A percentile compares a stretch with the other conserved stretches of the same genome.
phyloP scores from a whole-genome alignment of 257 asterid species.

The Solanum tarijense region DNA sequence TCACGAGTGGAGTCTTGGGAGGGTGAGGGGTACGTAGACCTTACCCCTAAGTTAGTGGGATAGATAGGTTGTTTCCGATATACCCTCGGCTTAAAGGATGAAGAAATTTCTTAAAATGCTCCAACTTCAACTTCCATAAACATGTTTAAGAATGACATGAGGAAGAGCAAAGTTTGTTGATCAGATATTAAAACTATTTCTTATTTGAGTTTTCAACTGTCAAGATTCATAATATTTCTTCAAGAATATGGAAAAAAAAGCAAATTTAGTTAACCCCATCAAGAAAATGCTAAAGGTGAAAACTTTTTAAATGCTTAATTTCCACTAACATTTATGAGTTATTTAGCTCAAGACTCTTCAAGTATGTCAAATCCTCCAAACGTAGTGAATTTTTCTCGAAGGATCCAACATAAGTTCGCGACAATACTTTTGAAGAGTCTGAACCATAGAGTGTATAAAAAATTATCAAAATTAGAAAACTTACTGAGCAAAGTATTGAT shows the following conservation, averaged over 20 bases:
- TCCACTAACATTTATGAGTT: neutral
- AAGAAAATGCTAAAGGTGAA: neutral
- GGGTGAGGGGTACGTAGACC: neutral
- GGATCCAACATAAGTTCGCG: neutral
- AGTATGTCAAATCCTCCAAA: neutral
- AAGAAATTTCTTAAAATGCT: neutral
- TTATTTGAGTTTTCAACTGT: neutral
- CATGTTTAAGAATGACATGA: neutral
- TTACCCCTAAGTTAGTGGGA: neutral
- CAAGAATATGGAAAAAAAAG: neutral
- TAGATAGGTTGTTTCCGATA: neutral
- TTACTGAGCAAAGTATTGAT: slow-evolving; percentile 79
- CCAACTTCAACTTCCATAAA: neutral
- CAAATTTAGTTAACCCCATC: neutral
- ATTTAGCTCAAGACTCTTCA: neutral
- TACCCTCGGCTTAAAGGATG: neutral
- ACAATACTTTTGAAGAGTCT: neutral
- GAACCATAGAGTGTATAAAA: neutral
- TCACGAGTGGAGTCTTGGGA: neutral
- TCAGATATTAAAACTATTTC: neutral
- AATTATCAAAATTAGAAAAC: slow-evolving; percentile 9
- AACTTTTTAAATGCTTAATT: neutral
- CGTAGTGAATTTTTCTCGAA: neutral
- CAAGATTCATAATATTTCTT: neutral
- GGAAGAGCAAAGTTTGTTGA: neutral